phyloP scores from a whole-genome alignment of 2,329 filamentous ascomycete species.

The Talaromyces sp. region DNA sequence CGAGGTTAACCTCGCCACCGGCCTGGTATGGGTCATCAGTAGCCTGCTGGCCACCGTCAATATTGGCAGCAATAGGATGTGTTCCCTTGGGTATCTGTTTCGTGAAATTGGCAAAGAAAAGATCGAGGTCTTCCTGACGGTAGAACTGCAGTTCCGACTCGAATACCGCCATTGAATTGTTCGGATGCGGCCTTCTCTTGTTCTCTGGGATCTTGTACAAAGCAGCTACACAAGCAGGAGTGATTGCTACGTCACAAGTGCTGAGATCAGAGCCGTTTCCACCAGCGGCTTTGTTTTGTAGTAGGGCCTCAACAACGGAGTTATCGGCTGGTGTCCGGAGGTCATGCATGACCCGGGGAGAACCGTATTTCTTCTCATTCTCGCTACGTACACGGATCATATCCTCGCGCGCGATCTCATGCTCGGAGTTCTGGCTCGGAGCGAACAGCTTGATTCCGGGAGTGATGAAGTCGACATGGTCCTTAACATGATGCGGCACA shows the following conservation, averaged over 20 bases:
- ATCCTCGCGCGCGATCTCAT: constrained; percentile 14
- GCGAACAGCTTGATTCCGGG: constrained; percentile 48
- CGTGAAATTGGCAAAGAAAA: constrained; percentile 44
- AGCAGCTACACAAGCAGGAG: constrained; percentile 51
- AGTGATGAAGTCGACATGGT: constrained; percentile 53
- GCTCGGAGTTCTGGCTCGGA: constrained; percentile 18
- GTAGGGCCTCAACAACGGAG: not conserved
- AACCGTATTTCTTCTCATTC: not conserved
- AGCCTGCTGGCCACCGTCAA: constrained; percentile 42
- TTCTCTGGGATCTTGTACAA: constrained; percentile 41
- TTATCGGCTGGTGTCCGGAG: not conserved
- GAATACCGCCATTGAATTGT: constrained; percentile 50
- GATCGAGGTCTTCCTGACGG: constrained; percentile 44
- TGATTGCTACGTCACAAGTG: constrained; percentile 52
- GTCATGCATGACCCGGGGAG: constrained; percentile 8
- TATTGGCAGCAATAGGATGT: constrained; percentile 41
- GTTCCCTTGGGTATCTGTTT: constrained; percentile 38
- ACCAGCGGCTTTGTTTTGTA: not conserved
- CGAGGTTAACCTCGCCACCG: constrained; percentile 48
- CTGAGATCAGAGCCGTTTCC: constrained; percentile 6
- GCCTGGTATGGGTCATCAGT: constrained; percentile 22
- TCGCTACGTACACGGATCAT: not conserved
- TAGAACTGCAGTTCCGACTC: constrained; percentile 50
- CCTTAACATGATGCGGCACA: constrained; percentile 42
- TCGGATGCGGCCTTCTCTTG: constrained; percentile 31